Evolutionary conservation across 2,329 filamentous ascomycete species (phyloP).

Genomic region (Nigrospora sphaerica): DNA sequence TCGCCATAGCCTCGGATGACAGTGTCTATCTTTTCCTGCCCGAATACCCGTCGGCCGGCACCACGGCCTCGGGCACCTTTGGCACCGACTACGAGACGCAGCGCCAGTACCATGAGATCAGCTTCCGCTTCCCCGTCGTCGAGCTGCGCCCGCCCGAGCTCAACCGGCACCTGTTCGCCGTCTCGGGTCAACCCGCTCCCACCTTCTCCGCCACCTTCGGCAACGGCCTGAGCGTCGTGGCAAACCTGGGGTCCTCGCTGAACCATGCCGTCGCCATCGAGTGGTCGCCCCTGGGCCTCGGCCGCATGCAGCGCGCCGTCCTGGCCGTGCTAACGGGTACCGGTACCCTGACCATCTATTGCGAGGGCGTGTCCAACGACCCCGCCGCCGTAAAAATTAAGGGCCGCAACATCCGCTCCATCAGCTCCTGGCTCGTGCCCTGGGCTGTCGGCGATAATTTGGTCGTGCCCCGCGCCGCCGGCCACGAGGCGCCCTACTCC

Average conservation of each 20-base stretch:
- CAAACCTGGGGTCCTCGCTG: slow-evolving; percentile 40
- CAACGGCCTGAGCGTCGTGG: slow-evolving; percentile 37
- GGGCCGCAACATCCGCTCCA: slow-evolving; percentile 32
- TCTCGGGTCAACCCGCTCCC: slow-evolving; percentile 14
- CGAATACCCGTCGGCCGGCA: slow-evolving; percentile 25
- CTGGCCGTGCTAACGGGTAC: slow-evolving; percentile 42
- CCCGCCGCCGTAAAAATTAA: slow-evolving; percentile 15
- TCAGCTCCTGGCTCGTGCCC: slow-evolving; percentile 41
- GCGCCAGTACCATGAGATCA: slow-evolving; percentile 21
- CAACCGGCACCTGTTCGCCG: slow-evolving; percentile 21
- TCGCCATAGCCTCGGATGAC: slow-evolving; percentile 51
- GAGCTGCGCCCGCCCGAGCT: slow-evolving; percentile 16
- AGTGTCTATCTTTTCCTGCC: slow-evolving; percentile 44
- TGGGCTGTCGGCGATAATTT: slow-evolving; percentile 49
- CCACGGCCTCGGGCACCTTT: slow-evolving; percentile 5
- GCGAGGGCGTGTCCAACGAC: slow-evolving; percentile 32
- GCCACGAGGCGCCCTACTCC: slow-evolving; percentile 17
- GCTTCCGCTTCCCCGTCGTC: slow-evolving; percentile 21
- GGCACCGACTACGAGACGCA: slow-evolving; percentile 11
- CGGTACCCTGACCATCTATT: slow-evolving; percentile 43
- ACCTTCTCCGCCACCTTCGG: slow-evolving; percentile 28
- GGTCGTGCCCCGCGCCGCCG: slow-evolving; percentile 35
- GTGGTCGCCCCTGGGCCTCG: slow-evolving; percentile 54
- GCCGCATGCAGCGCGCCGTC: slow-evolving; percentile 44
- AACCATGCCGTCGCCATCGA: slow-evolving; percentile 46